Base-by-base conservation (phyloP, 768 basidiomycete genomes). In the Macrolepiota albuminosa region DNA sequence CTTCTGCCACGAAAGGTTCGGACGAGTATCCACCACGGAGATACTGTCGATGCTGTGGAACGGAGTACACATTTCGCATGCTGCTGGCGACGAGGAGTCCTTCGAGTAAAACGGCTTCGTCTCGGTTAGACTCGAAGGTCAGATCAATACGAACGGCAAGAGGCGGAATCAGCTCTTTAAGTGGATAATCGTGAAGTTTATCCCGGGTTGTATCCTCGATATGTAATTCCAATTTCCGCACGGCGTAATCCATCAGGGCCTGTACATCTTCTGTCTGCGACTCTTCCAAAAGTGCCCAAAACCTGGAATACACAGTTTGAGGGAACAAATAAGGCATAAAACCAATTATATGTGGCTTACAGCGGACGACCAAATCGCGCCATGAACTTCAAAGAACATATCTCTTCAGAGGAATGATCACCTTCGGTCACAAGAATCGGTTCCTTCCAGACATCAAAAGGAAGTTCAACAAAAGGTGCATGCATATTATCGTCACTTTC, bases 401-500 rank as follows among this genome's bases (percentile, higher is more conserved):
- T 52, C 9, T 52, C 21, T 1, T 36, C 6, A 1, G 31, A 1
- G 7, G 51, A 37, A 36, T 52, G 51, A 0, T 21, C 16, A 13
- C 51, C 51, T 52, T 52, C 51, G 1, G 4, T 16, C 6, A 52
- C 51, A n/a, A 39, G 5, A 1, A 3, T 39, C 24, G 3, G 1
- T 8, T 33, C 4, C 8, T 39, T 52, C 50, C 39, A 51, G 7
- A 4, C 16, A 8, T 60, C 59, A 14, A 56, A 60, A 56, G 59
- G 59, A 40, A 60, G 54, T 16, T 60, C 54, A 2, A 60, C 59
- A 31, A 55, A 60, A 13, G 59, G 60, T 6, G 50, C 21, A 3
- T 54, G 14, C 29, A 51, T 4, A 26, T 33, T 18, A 10, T 47
- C 40, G 14, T 51, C 50, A 3, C 21, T 51, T 21, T 21, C 50